Evolutionary conservation across 2,329 filamentous ascomycete genomes (phyloP), one percentile per base, ranked within the genome.

Genomic region (Exserohilum rostratum): DNA sequence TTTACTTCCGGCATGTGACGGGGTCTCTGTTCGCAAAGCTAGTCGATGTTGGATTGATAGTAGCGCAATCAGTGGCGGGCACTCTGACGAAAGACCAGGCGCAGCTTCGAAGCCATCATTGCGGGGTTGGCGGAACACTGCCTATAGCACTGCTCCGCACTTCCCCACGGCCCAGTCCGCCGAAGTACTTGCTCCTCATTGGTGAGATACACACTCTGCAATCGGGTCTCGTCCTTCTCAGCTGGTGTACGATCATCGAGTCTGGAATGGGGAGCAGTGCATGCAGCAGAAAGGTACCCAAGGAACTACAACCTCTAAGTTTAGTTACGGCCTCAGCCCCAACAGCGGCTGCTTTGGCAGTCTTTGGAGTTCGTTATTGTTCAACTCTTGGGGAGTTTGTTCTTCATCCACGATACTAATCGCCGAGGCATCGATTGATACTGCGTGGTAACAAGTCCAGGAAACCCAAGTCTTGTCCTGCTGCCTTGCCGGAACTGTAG

Each of bases 251-350:
- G 34, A 51, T 58, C 50, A 48, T 35, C 54, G 9, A 46, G 37
- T 17, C 43, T 31, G 50, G 42, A 34, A 25, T 20, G 42, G 37
- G 47, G 43, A 46, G 51, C 44, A 57, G 43, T 61, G 51, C 44
- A 56, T 61, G 55, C 49, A 57, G 51, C 50, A 59, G 58, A 39
- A 54, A 30, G 42, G 34, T 17, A 34, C 11, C 48, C 29, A 42
- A 60, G 50, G 61, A 61, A 60, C 22, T 7, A 25, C 53, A 57
- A 31, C 44, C 40, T 45, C 33, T 51, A 50, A 55, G 61, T 42
- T 65, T 31, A 62, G 57, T 54, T 57, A 58, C 54, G 58, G 50
- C 57, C 54, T 58, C 54, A 60, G 53, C 60, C 56, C 38, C 55
- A 18, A 34, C 39, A 27, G 33, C 50, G 52, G 55, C 54, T 57